Percentiles rank a stretch among this genome's conserved stretches.
phyloP scores from a whole-genome alignment of 768 basidiomycete species.

The Lentinula lateritia region DNA sequence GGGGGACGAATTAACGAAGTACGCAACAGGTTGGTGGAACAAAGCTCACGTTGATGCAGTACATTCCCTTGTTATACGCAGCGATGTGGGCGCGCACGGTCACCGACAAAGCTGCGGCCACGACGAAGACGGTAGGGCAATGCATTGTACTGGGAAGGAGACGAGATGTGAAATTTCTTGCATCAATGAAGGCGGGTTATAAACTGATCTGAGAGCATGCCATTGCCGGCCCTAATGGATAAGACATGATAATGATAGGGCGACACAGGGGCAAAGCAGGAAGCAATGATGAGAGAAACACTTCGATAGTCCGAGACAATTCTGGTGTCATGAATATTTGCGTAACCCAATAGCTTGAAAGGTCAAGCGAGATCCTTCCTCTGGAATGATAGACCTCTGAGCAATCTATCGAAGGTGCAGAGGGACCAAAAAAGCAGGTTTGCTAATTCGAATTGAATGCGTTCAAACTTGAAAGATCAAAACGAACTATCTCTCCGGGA shows the following conservation, averaged over 20 bases:
- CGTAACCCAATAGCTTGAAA: not conserved
- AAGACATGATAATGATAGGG: not conserved
- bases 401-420: not conserved
- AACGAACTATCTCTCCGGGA: no score
- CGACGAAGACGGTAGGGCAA: not conserved
- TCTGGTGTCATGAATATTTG: not conserved
- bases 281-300: not conserved
- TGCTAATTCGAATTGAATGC: not conserved
- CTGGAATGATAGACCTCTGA: not conserved
- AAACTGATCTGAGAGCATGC: not conserved
- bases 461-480: not conserved
- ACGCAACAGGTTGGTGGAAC: no score
- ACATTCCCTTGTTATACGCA: constrained; percentile 11
- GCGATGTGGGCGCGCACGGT: constrained; percentile 12
- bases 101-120: not conserved
- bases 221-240: not conserved
- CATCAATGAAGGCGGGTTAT: not conserved
- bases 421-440: not conserved
- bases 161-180: not conserved
- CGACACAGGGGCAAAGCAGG: not conserved
- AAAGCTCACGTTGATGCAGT: constrained; percentile 8
- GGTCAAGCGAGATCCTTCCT: not conserved
- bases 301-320: not conserved
- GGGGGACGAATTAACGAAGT: not conserved
- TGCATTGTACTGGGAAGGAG: not conserved